Conservation (phyloP, 805 yeast genomes). For the Monosporozyma siamensis region DNA sequence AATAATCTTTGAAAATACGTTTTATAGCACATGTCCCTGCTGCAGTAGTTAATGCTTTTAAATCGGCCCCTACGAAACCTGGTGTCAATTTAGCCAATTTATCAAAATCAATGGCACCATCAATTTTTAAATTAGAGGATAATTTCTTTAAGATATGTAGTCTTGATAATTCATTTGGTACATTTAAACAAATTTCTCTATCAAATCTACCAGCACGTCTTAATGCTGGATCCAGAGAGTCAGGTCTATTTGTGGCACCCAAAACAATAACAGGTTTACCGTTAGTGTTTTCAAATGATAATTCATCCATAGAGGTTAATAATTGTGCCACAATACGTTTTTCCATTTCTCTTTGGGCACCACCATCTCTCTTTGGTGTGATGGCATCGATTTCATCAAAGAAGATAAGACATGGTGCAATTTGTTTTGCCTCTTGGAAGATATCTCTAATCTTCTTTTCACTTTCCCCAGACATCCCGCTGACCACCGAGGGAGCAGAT, state of each 20-base stretch:
- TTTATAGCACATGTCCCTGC: conserved; percentile 93
- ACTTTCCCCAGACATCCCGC: conserved; percentile 99
- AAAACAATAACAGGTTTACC: conserved; percentile 90
- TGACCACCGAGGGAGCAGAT: conserved; percentile 92
- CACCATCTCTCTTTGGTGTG: conserved; percentile 93
- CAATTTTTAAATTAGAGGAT: conserved; percentile 56
- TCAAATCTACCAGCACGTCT: conserved; percentile 97
- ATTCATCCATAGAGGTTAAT: conserved; percentile 88
- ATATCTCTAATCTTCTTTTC: conserved; percentile 90
- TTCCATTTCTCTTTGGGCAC: conserved; percentile 96
- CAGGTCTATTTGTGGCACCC: conserved; percentile 97
- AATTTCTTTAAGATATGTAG: conserved; percentile 65
- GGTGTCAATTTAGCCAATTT: conserved; percentile 87
- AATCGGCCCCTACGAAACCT: conserved; percentile 96
- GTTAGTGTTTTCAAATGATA: conserved; percentile 76
- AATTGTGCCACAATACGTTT: conserved; percentile 92
- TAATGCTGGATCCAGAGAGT: conserved; percentile 85
- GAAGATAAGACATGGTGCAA: conserved; percentile 90
- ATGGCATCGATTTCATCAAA: conserved; percentile 97
- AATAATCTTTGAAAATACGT: conserved; percentile 62
- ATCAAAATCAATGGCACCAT: conserved; percentile 59
- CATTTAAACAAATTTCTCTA: conserved; percentile 85
- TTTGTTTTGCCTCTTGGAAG: conserved; percentile 79
- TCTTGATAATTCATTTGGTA: conserved; percentile 84
- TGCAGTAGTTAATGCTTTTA: conserved; percentile 86